Base-by-base conservation (phyloP, 257 asterid genomes). In the Nicotiana tabacum region DNA sequence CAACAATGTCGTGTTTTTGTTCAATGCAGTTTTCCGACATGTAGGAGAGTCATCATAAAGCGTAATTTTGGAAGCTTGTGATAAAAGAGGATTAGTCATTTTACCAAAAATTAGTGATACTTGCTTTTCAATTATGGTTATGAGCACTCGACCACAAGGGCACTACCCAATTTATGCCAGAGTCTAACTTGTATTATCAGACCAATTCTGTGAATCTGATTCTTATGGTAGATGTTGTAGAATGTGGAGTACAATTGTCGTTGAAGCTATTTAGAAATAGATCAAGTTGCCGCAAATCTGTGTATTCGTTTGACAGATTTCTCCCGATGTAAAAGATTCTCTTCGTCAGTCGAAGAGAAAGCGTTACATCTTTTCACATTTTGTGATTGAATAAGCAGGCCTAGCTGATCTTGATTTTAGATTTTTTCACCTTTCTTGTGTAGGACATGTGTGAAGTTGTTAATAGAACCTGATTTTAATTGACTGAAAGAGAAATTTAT, bases 341-440 rank as follows among this genome's bases (percentile, higher is more conserved):
- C 27, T 46, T 6, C 1, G 61, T 48, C 69, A 74, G 77, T 66
- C 30, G 66, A 72, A 66, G 21, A 43, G n/a, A 27, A 57, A 68
- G 67, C 53, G 69, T 86, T 82, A 87, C 83, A 33, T 77, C 51
- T 60, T 86, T 81, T 85, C 46, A 37, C 80, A 67, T 51, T 29
- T 77, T 85, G 35, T 74, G 21, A 82, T 85, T 69, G 27, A 48
- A 43, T 33, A 35, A n/a, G 48, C 66, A 30, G 60, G 9, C 87
- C 83, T 83, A 68, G 61, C 55, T 77, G 48, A 61, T 80, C 32
- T 64, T 39, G 83, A 57, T 55, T 78, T 85, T 90, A 76, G 90
- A 60, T 83, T 79, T 84, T 70, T 77, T 83, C 81, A 76, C 83
- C 87, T 81, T 83, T 81, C 57, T 85, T 82, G 80, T 83, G 82